Evolutionary conservation across 306 rosid species (phyloP), one percentile per base, ranked within the genome.

Genomic region (Vigna unguiculata): DNA sequence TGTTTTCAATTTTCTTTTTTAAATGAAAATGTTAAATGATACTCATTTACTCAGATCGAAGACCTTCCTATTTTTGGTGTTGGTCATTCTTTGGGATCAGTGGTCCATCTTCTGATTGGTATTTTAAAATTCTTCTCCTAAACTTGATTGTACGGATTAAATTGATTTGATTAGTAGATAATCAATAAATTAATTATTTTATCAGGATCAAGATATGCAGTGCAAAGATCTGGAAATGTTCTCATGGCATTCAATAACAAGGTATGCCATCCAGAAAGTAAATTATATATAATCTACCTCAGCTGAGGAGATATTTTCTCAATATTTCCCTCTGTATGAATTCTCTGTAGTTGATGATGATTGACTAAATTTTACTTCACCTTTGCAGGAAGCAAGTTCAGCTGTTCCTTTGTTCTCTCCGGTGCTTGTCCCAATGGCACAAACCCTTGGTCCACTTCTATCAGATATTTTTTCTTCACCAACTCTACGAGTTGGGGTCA

Each of bases 61-160:
- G 97, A 95, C 83, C 96, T 95, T 77, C 99, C 99, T 51, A 83
- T 85, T 85, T 95, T 89, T 67, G 98, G 99, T 49, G 59, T 95
- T 79, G 99, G 98, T 74, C 99, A 95, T 83, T 95, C 99, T 71
- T 82, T 92, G 96, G 99, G 99, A 61, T 90, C 97, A 12, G 88
- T 95, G 86, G 90, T 95, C 84, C 99, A 95, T 88, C 99, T 92
- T 77, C 88, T 92, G 79, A 92, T 95, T 59, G 99, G 98, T 95
- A 95, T 74, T 69, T 40, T 77, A 78, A 79, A 76, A 40, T 36
- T 52, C 40, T 81, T 84, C 78, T 74, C 59, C 62, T 32, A 60
- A 17, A 40, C 69, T 63, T 76, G 71, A 82, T 75, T 71, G 28
- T 71, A 45, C 59, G 71, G 41, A 48, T 51, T 74, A 57, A 71